Conservation (phyloP, 2,329 filamentous ascomycete species). For the Colletotrichum tanaceti region DNA sequence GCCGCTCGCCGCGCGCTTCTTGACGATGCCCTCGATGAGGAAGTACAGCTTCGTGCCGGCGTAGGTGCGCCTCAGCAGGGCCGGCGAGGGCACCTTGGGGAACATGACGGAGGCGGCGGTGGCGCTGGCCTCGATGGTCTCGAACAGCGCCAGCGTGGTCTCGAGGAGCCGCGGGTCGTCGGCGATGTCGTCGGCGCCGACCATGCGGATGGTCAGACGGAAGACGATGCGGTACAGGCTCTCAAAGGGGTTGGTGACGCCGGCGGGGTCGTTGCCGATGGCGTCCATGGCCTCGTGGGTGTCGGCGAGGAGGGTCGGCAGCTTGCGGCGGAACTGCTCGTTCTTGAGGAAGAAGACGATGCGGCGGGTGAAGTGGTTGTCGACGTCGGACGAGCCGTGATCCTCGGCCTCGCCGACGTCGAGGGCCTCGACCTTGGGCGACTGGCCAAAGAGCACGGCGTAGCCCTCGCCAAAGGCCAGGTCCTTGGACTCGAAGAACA, state of each 20-base stretch:
- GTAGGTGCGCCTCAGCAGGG: constrained; percentile 55
- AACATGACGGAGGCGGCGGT: constrained; percentile 60
- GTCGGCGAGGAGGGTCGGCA: not conserved
- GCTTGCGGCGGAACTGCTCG: not conserved
- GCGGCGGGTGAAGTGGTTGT: not conserved
- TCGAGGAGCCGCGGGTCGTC: constrained; percentile 55
- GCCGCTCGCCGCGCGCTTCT: constrained; percentile 56
- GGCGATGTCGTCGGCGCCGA: constrained; percentile 65
- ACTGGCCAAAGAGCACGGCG: too few relatives aligned
- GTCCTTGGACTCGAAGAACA: not conserved
- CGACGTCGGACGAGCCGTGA: too few relatives aligned
- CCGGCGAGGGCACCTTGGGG: constrained; percentile 60
- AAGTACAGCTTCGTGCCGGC: constrained; percentile 60
- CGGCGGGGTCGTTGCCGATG: not conserved
- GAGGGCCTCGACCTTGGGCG: too few relatives aligned
- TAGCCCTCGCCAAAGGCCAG: not conserved
- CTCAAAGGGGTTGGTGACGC: constrained; percentile 60
- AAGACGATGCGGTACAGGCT: constrained; percentile 64
- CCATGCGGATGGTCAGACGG: constrained; percentile 65
- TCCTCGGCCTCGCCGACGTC: too few relatives aligned
- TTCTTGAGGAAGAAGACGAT: not conserved
- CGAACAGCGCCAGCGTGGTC: constrained; percentile 58
- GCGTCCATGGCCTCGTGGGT: not conserved
- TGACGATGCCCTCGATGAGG: constrained; percentile 59
- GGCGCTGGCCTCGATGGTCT: constrained; percentile 57